Percentiles rank a stretch among this genome's conserved stretches.
Evolutionary conservation across 257 asterid genomes (phyloP).

Genomic region (Nicotiana undulata): DNA sequence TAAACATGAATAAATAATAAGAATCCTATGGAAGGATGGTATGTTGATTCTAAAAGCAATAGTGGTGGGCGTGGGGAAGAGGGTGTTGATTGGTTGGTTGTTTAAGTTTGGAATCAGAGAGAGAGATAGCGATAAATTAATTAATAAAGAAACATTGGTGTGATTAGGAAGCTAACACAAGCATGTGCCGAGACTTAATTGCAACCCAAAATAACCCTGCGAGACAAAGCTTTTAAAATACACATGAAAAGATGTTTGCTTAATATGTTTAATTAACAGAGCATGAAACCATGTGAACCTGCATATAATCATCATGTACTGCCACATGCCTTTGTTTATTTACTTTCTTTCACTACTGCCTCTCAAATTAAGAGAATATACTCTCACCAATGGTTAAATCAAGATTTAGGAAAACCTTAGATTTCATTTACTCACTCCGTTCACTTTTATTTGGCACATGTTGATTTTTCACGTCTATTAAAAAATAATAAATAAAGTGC

Average conservation of each 20-base stretch:
- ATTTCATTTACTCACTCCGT: no score
- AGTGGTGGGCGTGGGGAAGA: background rate
- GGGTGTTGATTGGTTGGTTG: background rate
- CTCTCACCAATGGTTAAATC: conserved; percentile 6
- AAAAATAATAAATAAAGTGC: no score
- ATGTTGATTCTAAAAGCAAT: background rate
- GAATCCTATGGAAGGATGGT: conserved; percentile 6
- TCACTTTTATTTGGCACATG: no score
- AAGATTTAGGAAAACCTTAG: background rate
- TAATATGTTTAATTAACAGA: conserved; percentile 23
- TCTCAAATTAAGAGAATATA: conserved; percentile 10
- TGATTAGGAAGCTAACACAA: conserved; percentile 28
- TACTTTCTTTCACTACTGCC: conserved; percentile 12
- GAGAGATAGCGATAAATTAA: background rate
- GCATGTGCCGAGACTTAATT: conserved; percentile 51
- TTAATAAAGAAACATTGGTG: conserved; percentile 21
- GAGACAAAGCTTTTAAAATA: conserved; percentile 20
- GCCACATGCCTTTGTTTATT: conserved; percentile 36
- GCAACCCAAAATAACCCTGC: conserved; percentile 21
- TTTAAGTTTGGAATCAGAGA: background rate
- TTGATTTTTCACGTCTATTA: no score
- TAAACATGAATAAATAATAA: no score
- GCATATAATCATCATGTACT: conserved; percentile 42
- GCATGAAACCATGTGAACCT: conserved; percentile 38
- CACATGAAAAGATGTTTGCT: conserved; percentile 27